Conservation (phyloP, 1,284 basidiomycete species). For the Omphalotus olearius region DNA sequence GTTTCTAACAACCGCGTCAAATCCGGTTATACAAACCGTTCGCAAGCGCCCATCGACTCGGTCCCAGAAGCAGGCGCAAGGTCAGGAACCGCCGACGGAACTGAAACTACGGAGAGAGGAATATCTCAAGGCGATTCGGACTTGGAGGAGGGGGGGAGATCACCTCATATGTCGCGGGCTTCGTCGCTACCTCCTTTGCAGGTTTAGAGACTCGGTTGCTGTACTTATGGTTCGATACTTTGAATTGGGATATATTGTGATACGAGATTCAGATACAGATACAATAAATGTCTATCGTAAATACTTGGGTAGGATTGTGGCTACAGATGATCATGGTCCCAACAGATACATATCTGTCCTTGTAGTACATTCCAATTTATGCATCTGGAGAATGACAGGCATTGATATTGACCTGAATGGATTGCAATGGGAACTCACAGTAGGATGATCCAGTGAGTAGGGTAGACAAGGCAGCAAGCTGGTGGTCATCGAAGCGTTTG, state of each 20-base stretch:
- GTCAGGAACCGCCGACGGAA: slow-evolving; percentile 57
- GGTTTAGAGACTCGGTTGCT: background rate
- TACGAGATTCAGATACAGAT: background rate
- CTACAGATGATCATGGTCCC: background rate
- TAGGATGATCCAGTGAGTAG: slow-evolving; percentile 72
- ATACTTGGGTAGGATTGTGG: background rate
- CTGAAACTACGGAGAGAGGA: slow-evolving; percentile 54
- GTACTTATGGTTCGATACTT: background rate
- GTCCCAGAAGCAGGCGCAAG: slow-evolving; percentile 67
- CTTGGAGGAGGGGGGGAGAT: slow-evolving; percentile 35
- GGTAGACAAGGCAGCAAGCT: slow-evolving; percentile 66
- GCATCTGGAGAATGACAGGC: slow-evolving; percentile 5
- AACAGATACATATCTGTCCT: background rate
- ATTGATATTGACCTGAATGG: background rate
- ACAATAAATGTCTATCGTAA: background rate
- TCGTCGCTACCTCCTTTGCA: background rate
- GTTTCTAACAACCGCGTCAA: slow-evolving; percentile 73
- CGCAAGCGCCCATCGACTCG: slow-evolving; percentile 56
- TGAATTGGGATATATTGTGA: background rate
- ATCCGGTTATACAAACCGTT: slow-evolving; percentile 53
- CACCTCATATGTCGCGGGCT: slow-evolving; percentile 19
- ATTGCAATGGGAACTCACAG: slow-evolving; percentile 39
- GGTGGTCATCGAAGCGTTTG: slow-evolving; percentile 71
- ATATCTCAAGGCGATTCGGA: slow-evolving; percentile 43
- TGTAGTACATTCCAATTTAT: background rate